Evolutionary conservation across 1,139 yeast species (phyloP), one percentile per base, ranked within the genome.

Genomic region (Starmera stellimalicola): DNA sequence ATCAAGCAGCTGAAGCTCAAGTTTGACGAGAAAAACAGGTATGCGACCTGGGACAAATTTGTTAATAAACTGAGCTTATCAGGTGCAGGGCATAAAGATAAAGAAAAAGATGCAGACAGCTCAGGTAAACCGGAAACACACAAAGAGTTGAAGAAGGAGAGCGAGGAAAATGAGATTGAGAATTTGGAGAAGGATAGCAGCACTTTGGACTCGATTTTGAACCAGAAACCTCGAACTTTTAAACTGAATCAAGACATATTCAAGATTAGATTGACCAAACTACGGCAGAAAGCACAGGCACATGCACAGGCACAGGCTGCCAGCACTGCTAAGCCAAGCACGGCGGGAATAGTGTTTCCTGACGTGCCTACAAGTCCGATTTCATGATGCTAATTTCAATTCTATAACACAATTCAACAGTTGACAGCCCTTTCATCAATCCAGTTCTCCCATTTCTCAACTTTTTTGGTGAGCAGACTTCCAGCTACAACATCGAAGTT

Each of bases 391-490:
- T 20, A 10, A 20, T 20, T n/a, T 20, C n/a, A 3, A 10, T 20
- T 20, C n/a, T 10, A 20, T 20, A 20, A 3, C 3, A 18, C 8
- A 3, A 4, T 4, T 26, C 22, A 33, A 17, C 27, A 41, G 47
- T 78, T 78, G 10, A 76, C 80, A 11, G 76, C 80, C 42, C 70
- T 66, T 51, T 78, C 91, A 44, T 77, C 82, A 30, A 85, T 62
- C 95, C 95, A 87, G 44, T 76, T 67, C 43, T 72, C 73, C 87
- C 94, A 81, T 18, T 60, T 57, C 14, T 63, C 70, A 24, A 69
- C 62, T 31, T 77, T 69, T 16, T 62, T 61, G 46, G 69, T 70
- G 48, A 65, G 58, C 2, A 81, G 82, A 43, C 87, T 78, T 3
- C 95, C 95, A 16, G 72, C 73, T 6, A 73, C 46, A 32, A 83